phyloP scores from a whole-genome alignment of 179 eudicot species.

The Silene noctiflora region DNA sequence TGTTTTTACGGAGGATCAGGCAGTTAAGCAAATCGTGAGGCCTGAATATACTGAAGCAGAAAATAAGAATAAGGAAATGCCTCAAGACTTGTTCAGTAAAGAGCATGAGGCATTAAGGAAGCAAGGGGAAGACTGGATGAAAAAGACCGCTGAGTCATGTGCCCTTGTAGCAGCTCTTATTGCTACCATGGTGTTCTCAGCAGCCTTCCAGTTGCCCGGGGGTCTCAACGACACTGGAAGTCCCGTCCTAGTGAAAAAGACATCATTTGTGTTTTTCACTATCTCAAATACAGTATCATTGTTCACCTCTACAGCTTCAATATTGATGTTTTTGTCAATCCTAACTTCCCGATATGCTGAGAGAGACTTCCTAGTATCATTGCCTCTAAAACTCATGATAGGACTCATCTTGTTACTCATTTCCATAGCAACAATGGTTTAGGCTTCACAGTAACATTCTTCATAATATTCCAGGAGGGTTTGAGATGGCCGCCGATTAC shows the following conservation, averaged over 20 bases:
- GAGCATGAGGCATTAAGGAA: no score
- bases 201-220: not conserved
- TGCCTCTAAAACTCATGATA: slow-evolving; percentile 29
- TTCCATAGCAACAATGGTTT: slow-evolving; percentile 16
- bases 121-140: no score
- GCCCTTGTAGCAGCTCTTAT: not conserved
- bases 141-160: no score
- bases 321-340: slow-evolving; percentile 28
- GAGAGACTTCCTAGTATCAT: slow-evolving; percentile 26
- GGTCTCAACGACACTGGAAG: slow-evolving; percentile 16
- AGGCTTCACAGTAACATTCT: not conserved
- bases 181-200: no score
- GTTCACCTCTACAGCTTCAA: slow-evolving; percentile 13
- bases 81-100: no score
- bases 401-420: slow-evolving; percentile 27
- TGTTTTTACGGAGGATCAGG: no score
- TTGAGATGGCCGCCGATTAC: not conserved
- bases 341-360: slow-evolving; percentile 35
- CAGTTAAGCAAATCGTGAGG: no score
- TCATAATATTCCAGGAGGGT: no score
- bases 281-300: slow-evolving; percentile 14
- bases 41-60: no score
- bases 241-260: slow-evolving; percentile 13
- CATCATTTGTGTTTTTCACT: slow-evolving; percentile 10
- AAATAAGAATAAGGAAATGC: no score